Evolutionary conservation across 108 stramenopile species (phyloP).

Genomic region (Skeletonema marinoi): DNA sequence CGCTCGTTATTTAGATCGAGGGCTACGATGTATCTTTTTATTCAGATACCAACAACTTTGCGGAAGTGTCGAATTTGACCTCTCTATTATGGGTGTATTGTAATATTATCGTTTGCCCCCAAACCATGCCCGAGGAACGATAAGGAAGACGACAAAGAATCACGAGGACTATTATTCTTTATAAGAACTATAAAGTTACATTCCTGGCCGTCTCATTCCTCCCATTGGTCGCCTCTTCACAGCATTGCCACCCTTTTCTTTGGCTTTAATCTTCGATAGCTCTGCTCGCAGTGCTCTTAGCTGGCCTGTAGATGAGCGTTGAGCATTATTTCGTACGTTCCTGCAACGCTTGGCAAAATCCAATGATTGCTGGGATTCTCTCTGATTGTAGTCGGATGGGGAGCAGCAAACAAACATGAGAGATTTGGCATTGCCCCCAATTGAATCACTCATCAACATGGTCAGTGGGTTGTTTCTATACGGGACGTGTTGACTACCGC

Average conservation of each 20-base stretch:
- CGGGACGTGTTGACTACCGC: constrained; percentile 60
- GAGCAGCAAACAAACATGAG: constrained; percentile 78
- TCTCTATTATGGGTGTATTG: too few species aligned
- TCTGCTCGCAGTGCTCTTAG: not conserved
- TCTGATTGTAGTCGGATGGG: constrained; percentile 75
- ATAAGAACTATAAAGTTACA: too few species aligned
- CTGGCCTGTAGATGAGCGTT: constrained; percentile 1
- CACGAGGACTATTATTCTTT: too few species aligned
- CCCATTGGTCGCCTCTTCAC: not conserved
- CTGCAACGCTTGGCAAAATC: constrained; percentile 49
- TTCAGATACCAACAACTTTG: too few species aligned
- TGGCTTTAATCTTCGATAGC: constrained; percentile 4
- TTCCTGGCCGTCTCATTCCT: too few species aligned
- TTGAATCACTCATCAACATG: constrained; percentile 69
- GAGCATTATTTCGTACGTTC: constrained; percentile 25
- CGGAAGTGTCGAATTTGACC: too few species aligned
- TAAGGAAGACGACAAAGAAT: too few species aligned
- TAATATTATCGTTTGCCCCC: too few species aligned
- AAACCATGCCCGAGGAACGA: too few species aligned
- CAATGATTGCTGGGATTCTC: constrained; percentile 53
- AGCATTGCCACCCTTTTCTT: constrained; percentile 1
- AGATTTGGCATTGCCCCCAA: constrained; percentile 77
- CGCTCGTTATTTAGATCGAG: too few species aligned
- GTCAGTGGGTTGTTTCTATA: constrained; percentile 81
- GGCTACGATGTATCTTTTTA: too few species aligned